These are phyloP conservation scores for Penicillium sp. DNA, from an alignment of 2,329 filamentous ascomycete species.

Conservation along the genomic window DNA sequence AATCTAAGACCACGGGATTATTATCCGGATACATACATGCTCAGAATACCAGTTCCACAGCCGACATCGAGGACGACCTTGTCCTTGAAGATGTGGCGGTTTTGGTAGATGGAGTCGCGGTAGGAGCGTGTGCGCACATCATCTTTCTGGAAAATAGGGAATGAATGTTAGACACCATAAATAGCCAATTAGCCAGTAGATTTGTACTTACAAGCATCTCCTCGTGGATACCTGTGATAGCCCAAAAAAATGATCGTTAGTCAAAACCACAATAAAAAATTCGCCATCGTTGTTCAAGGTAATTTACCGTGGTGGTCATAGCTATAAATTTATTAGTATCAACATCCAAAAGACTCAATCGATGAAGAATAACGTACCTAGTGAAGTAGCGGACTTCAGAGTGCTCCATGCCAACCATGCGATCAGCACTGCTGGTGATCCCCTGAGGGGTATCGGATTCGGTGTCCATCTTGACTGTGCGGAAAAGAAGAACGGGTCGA, in stretches of 20 bases:
- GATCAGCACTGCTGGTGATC: constrained; percentile 46
- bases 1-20: constrained; percentile 14
- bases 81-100: constrained; percentile 89
- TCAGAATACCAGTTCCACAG: constrained; percentile 95
- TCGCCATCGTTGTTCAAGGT: constrained; percentile 19
- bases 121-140: constrained; percentile 96
- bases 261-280: constrained; percentile 11
- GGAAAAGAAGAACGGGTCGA: constrained; percentile 8
- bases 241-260: constrained; percentile 28
- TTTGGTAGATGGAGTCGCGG: constrained; percentile 96
- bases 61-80: constrained; percentile 95
- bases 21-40: constrained; percentile 66
- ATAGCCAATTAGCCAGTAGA: constrained; percentile 5
- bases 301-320: constrained; percentile 94
- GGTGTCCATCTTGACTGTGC: constrained; percentile 30
- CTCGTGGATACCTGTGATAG: constrained; percentile 77
- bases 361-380: constrained; percentile 58
- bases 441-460: constrained; percentile 27
- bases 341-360: constrained; percentile 6
- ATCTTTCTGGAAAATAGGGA: constrained; percentile 68
- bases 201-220: constrained; percentile 82
- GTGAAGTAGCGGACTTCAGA: constrained; percentile 99
- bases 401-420: constrained; percentile 68
- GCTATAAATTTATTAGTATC: constrained; percentile 50
- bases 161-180: neutral